Evolutionary conservation across 2,329 filamentous ascomycete species (phyloP).

Genomic region (Apiospora kogelbergensis): DNA sequence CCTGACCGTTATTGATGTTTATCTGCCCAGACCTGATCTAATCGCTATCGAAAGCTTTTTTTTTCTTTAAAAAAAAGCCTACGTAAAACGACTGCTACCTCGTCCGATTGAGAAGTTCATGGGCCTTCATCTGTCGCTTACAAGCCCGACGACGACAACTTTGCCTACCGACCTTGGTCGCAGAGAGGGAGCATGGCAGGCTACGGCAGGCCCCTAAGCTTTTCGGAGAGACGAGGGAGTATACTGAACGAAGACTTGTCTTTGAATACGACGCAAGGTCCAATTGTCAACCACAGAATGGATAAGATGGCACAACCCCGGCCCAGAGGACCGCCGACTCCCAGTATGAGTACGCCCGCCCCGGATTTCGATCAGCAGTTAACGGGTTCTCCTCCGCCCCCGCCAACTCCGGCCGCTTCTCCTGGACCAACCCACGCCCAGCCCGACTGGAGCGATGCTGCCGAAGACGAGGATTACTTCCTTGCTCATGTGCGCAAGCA

Average conservation of each 20-base stretch:
- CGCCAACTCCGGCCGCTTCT: slow-evolving; percentile 65
- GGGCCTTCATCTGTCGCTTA: not conserved
- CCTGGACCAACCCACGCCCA: slow-evolving; percentile 61
- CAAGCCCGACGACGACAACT: not conserved
- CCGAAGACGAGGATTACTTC: slow-evolving; percentile 80
- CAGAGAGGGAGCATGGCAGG: slow-evolving; percentile 3
- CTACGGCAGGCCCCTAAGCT: slow-evolving; percentile 53
- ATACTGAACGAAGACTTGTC: slow-evolving; percentile 57
- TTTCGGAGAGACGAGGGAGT: slow-evolving; percentile 62
- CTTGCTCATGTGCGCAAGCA: slow-evolving; percentile 76
- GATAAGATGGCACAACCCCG: slow-evolving; percentile 54
- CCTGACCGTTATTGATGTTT: slow-evolving; percentile 5
- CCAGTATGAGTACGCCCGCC: slow-evolving; percentile 65
- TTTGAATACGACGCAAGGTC: slow-evolving; percentile 46
- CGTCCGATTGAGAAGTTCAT: not conserved
- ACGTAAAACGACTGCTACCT: not conserved
- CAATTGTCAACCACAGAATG: slow-evolving; percentile 44
- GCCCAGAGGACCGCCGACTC: slow-evolving; percentile 62
- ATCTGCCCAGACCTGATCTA: not conserved
- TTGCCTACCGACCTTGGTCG: not conserved
- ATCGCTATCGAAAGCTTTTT: not conserved
- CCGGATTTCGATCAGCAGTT: slow-evolving; percentile 63
- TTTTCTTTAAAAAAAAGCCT: too few relatives aligned
- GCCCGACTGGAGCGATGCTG: slow-evolving; percentile 74
- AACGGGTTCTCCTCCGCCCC: slow-evolving; percentile 62